Evolutionary conservation across 306 rosid species (phyloP), one percentile per base, ranked within the genome.

Genomic region (Alnus rubra): DNA sequence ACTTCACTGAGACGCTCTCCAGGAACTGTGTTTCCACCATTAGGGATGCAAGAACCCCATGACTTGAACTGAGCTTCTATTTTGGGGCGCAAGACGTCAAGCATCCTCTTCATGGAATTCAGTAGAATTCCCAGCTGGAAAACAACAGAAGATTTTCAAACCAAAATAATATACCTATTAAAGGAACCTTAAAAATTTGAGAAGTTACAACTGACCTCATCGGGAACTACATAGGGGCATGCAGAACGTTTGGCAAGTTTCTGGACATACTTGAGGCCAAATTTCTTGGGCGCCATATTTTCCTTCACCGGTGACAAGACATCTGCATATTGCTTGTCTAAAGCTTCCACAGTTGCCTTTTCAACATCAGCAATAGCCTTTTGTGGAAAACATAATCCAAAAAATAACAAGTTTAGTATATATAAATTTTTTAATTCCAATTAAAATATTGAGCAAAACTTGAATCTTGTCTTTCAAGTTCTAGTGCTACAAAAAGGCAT

Each of bases 1-100:
- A 96, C 99, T 87, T 96, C 99, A 69, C 98, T 96, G 59, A 96
- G 98, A 80, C 94, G 89, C 83, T 96, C 99, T 73, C 98, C 99
- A 63, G 99, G 98, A 78, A 87, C 86, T 49, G 89, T 79, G 69
- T 82, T 92, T 86, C 98, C 96, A 76, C 88, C 92, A 79, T 88
- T 89, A 53, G 96, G 99, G 84, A 96, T 86, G 88, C 93, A 93
- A 51, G 93, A 89, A 80, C 92, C 97, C 99, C 99, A 96, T 77
- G 94, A 83, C 82, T 86, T 96, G 85, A 96, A 96, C 69, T 89
- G 96, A 52, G 89, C 87, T 88, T 96, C 99, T 9, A 96, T 71
- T 85, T 83, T 89, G n/a, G 98, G 99, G 49, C 96, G 98, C 75
- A 93, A 85, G 80, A 79, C 74, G 74, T 96, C 99, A 2, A 93